These are phyloP conservation scores for Tylopilus plumbeoviolaceoides DNA, from an alignment of 768 basidiomycete genomes.

Conservation along the genomic window DNA sequence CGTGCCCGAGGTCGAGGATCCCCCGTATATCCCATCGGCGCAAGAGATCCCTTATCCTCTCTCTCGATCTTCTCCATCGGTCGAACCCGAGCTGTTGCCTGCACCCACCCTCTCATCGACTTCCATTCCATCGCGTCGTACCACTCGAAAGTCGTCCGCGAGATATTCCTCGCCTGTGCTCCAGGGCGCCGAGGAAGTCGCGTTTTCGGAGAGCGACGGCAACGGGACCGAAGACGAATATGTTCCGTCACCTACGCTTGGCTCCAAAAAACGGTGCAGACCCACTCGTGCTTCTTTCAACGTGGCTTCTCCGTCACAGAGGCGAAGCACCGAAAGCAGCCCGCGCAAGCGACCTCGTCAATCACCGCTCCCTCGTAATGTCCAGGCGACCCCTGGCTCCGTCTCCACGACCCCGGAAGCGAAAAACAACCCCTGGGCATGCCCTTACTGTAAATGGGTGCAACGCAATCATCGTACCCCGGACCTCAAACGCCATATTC, in stretches of 20 bases:
- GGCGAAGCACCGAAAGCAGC: constrained; percentile 1
- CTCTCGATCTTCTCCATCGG: constrained; percentile 1
- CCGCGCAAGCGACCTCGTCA: constrained; percentile 28
- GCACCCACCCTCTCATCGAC: not conserved
- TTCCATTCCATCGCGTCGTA: constrained; percentile 4
- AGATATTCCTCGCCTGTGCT: not conserved
- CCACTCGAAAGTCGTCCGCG: constrained; percentile 10
- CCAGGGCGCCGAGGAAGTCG: constrained; percentile 26
- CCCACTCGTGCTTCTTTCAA: constrained; percentile 2
- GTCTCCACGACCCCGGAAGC: constrained; percentile 13
- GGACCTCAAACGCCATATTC: constrained; percentile 57
- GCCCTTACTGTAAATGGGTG: constrained; percentile 45
- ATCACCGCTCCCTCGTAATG: constrained; percentile 43
- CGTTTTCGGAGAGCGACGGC: constrained; percentile 36
- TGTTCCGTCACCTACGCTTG: constrained; percentile 34
- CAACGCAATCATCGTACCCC: constrained; percentile 50
- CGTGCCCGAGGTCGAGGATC: constrained; percentile 3
- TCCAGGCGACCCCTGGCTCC: constrained; percentile 33
- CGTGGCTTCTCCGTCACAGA: constrained; percentile 2
- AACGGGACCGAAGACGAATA: constrained; percentile 44
- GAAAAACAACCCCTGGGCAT: constrained; percentile 37
- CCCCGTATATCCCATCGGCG: constrained; percentile 12
- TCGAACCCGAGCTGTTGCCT: not conserved
- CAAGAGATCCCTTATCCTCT: constrained; percentile 4
- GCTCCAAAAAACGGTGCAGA: constrained; percentile 33